These are phyloP conservation scores for Remersonia thermophila DNA, from an alignment of 2,329 filamentous ascomycete species.

Conservation along the genomic window DNA sequence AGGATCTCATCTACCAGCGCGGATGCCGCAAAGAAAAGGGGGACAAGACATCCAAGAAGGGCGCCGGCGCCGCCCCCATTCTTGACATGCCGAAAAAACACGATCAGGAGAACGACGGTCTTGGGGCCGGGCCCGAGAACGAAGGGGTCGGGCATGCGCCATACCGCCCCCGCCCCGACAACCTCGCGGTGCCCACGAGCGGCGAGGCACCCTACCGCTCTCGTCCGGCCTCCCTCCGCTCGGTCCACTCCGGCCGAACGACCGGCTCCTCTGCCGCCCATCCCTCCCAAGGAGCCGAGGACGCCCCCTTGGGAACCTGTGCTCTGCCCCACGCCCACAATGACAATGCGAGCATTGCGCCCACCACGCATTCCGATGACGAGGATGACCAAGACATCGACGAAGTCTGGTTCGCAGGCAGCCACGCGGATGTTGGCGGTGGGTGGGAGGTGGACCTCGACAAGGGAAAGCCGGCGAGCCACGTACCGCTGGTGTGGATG, in stretches of 20 bases:
- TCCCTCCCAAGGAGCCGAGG: constrained; percentile 9
- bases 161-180: too few relatives aligned
- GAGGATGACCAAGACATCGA: constrained; percentile 56
- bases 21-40: constrained; percentile 13
- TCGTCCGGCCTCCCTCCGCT: constrained; percentile 26
- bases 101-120: too few relatives aligned
- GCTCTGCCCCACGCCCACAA: constrained; percentile 12
- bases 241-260: constrained; percentile 12
- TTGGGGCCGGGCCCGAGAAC: too few relatives aligned
- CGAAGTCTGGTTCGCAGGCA: constrained; percentile 70
- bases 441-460: constrained; percentile 52
- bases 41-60: constrained; percentile 10
- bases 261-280: constrained; percentile 8
- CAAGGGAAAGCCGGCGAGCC: constrained; percentile 47
- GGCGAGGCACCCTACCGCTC: constrained; percentile 31
- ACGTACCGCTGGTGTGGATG: constrained; percentile 57
- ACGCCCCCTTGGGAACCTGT: constrained; percentile 13
- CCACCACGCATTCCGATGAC: constrained; percentile 31
- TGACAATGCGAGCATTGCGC: constrained; percentile 15
- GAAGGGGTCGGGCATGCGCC: too few relatives aligned
- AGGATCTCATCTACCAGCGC: constrained; percentile 52
- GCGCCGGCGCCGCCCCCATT: too few relatives aligned
- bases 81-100: too few relatives aligned
- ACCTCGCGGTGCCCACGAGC: too few relatives aligned
- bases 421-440: constrained; percentile 68